These are phyloP conservation scores for Suillus luteus DNA, from an alignment of 768 basidiomycete species.

Conservation along the genomic window DNA sequence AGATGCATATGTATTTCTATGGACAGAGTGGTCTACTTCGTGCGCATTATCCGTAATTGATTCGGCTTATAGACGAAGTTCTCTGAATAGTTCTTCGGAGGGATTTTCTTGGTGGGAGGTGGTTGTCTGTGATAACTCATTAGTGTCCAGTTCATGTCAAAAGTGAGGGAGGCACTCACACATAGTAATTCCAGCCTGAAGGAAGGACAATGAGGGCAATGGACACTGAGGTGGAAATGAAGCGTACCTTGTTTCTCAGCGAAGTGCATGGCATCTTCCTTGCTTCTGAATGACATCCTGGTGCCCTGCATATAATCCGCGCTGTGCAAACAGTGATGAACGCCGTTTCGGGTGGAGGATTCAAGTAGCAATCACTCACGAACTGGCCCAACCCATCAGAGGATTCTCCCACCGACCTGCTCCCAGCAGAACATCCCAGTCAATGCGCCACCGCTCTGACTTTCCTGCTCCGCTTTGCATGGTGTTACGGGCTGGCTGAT, in stretches of 20 bases:
- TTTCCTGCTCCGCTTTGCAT: constrained; percentile 93
- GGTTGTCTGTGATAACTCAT: constrained; percentile 48
- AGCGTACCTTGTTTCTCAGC: constrained; percentile 91
- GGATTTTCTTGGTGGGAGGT: constrained; percentile 63
- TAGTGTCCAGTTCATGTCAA: constrained; percentile 15
- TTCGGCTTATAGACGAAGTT: constrained; percentile 85
- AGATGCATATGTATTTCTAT: constrained; percentile 1
- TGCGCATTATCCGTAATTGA: constrained; percentile 81
- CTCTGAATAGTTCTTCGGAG: constrained; percentile 88
- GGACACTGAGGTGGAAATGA: constrained; percentile 6
- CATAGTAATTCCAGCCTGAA: constrained; percentile 91
- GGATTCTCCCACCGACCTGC: constrained; percentile 97
- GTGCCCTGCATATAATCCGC: constrained; percentile 97
- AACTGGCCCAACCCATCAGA: constrained; percentile 95
- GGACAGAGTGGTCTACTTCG: constrained; percentile 66
- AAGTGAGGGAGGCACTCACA: constrained; percentile 52
- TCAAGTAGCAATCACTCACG: constrained; percentile 53
- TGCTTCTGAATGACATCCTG: constrained; percentile 76
- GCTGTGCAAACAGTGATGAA: constrained; percentile 38
- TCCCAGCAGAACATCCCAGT: constrained; percentile 90
- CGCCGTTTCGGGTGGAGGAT: constrained; percentile 9
- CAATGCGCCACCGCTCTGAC: constrained; percentile 88
- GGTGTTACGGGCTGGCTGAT: constrained; percentile 88
- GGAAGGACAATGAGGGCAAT: constrained; percentile 9
- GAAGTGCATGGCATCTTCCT: constrained; percentile 92